Evolutionary conservation across 2,329 filamentous ascomycete species (phyloP).

Genomic region (Fusarium proliferatum): DNA sequence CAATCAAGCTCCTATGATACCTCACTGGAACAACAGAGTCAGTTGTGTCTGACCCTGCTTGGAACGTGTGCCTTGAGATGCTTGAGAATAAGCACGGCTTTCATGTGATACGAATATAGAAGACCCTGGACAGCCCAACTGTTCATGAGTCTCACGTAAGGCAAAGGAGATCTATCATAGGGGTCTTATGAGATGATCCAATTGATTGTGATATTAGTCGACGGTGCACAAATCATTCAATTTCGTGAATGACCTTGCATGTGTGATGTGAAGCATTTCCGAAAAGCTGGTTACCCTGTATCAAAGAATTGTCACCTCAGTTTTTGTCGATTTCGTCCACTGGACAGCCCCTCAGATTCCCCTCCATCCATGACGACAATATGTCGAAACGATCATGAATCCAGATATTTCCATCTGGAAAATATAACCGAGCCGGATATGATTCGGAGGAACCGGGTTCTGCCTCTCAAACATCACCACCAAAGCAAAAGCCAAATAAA

Average conservation of each 20-base stretch:
- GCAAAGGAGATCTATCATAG: neutral
- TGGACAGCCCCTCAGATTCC: neutral
- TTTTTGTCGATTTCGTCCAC: neutral
- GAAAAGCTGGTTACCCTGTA: constrained; percentile 13
- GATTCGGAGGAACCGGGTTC: constrained; percentile 18
- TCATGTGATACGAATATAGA: constrained; percentile 3
- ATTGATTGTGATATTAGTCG: neutral
- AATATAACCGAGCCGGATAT: constrained; percentile 16
- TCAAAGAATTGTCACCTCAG: neutral
- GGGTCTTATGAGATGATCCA: neutral
- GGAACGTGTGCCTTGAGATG: neutral
- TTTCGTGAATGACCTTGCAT: neutral
- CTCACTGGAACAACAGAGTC: neutral
- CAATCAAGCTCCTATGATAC: neutral
- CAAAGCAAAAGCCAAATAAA: constrained; percentile 15
- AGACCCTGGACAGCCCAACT: neutral
- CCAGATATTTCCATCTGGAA: neutral
- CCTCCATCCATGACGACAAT: constrained; percentile 13
- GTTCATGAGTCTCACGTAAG: constrained; percentile 3
- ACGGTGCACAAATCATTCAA: neutral
- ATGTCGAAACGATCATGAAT: constrained; percentile 7
- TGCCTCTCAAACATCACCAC: constrained; percentile 4
- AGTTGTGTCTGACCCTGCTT: neutral
- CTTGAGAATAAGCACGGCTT: neutral
- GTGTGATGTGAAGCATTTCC: neutral